Conservation (phyloP, 116 monocot species). For the Posidonia oceanica region DNA sequence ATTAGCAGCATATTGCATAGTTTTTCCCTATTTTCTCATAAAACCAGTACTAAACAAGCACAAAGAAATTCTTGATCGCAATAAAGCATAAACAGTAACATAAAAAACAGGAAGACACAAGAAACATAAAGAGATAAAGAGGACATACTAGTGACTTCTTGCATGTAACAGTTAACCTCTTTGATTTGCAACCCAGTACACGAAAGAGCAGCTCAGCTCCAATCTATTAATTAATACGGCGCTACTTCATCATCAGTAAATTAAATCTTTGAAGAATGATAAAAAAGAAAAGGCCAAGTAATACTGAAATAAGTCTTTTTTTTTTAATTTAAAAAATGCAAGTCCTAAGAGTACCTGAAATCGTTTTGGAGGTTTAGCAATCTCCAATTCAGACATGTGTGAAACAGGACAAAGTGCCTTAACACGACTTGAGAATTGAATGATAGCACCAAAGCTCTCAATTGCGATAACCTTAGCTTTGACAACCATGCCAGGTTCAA, state of each 20-base stretch:
- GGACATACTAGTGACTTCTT: conserved; percentile 75
- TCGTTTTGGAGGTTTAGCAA: conserved; percentile 72
- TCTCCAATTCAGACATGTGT: conserved; percentile 95
- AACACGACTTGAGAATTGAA: conserved; percentile 83
- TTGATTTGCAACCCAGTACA: conserved; percentile 95
- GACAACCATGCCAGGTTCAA: conserved; percentile 88
- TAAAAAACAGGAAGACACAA: too few relatives aligned
- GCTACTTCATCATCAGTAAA: too few relatives aligned
- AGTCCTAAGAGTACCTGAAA: conserved; percentile 44
- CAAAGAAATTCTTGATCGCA: too few relatives aligned
- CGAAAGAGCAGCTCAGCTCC: conserved; percentile 80
- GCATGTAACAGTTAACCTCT: conserved; percentile 85
- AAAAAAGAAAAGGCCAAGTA: too few relatives aligned
- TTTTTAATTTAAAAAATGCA: neutral
- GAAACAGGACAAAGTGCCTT: conserved; percentile 91
- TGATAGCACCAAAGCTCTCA: conserved; percentile 63
- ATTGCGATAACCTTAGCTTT: conserved; percentile 75
- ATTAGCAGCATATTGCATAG: too few relatives aligned
- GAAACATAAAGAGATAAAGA: neutral
- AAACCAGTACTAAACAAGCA: too few relatives aligned
- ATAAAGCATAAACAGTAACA: too few relatives aligned
- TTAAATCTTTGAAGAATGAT: too few relatives aligned
- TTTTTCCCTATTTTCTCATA: too few relatives aligned
- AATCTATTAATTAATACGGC: conserved; percentile 28
- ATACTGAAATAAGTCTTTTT: neutral